A percentile compares a stretch with the other conserved stretches of the same genome.
phyloP scores from a whole-genome alignment of 1,284 basidiomycete genomes.

The Tremellales sp. region DNA sequence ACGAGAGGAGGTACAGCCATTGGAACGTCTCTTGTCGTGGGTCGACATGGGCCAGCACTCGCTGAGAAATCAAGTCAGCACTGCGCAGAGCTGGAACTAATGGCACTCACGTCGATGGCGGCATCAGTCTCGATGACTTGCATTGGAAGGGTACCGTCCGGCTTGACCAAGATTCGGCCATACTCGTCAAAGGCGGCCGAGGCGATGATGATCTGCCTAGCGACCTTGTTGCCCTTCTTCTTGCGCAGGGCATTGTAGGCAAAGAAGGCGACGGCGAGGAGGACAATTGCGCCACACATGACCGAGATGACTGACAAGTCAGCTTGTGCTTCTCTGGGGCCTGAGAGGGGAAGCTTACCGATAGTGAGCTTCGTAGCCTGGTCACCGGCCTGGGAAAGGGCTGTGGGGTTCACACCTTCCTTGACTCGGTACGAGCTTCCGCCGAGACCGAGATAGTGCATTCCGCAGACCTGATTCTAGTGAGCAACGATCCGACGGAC shows the following conservation, averaged over 20 bases:
- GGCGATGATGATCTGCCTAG: slow-evolving; percentile 52
- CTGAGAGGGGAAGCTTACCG: slow-evolving; percentile 22
- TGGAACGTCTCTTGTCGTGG: slow-evolving; percentile 52
- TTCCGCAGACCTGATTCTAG: slow-evolving; percentile 22
- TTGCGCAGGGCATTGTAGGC: slow-evolving; percentile 46
- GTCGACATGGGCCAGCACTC: slow-evolving; percentile 51
- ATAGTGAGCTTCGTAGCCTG: slow-evolving; percentile 48
- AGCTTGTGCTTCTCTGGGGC: not conserved
- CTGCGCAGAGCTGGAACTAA: not conserved
- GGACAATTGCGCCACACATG: slow-evolving; percentile 52
- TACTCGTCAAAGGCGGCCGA: slow-evolving; percentile 52
- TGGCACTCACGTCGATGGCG: slow-evolving; percentile 35
- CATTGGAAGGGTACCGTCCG: slow-evolving; percentile 53
- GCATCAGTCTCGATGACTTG: slow-evolving; percentile 52
- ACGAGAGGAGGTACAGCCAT: slow-evolving; percentile 54
- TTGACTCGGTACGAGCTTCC: slow-evolving; percentile 50
- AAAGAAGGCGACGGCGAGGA: slow-evolving; percentile 48
- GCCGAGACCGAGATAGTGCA: slow-evolving; percentile 54
- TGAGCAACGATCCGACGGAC: not conserved
- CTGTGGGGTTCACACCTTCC: slow-evolving; percentile 14
- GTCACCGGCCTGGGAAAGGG: slow-evolving; percentile 20
- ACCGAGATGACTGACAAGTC: slow-evolving; percentile 44
- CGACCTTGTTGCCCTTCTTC: slow-evolving; percentile 46
- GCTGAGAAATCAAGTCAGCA: slow-evolving; percentile 21
- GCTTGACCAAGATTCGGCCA: slow-evolving; percentile 52